These are phyloP conservation scores for Phytophthora ohioensis DNA, from an alignment of 352 stramenopile species.

Conservation along the genomic window DNA sequence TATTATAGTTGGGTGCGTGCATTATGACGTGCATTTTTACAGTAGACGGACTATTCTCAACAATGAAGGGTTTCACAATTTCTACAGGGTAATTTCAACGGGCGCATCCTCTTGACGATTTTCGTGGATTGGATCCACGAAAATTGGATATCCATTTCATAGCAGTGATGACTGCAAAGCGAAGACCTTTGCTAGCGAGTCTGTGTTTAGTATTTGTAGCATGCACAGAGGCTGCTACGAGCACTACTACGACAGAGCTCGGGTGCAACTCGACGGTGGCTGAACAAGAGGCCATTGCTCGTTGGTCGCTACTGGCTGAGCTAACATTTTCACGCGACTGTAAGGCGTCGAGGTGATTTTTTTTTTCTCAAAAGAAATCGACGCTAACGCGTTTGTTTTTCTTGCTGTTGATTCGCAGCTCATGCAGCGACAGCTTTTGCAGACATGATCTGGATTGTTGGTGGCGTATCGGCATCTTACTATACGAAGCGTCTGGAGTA, in stretches of 20 bases:
- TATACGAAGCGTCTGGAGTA: constrained; percentile 80
- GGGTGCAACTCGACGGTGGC: constrained; percentile 61
- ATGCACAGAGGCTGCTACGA: neutral
- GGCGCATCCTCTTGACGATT: constrained; percentile 26
- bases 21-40: constrained; percentile 21
- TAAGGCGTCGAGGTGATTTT: constrained; percentile 22
- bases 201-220: neutral
- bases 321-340: constrained; percentile 79
- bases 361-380: neutral
- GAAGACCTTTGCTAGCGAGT: constrained; percentile 6
- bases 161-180: constrained; percentile 11
- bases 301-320: constrained; percentile 60
- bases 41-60: constrained; percentile 2
- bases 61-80: constrained; percentile 2
- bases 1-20: neutral
- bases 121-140: neutral
- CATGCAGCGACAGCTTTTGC: constrained; percentile 70
- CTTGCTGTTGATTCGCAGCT: constrained; percentile 39
- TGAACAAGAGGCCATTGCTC: constrained; percentile 50
- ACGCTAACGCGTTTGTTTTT: neutral
- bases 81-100: constrained; percentile 8
- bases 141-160: constrained; percentile 13
- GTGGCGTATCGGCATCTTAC: constrained; percentile 76
- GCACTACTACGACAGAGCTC: constrained; percentile 30
- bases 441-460: constrained; percentile 76